Base-by-base conservation (phyloP, 805 yeast species). In the Wickerhamiella brachini region DNA sequence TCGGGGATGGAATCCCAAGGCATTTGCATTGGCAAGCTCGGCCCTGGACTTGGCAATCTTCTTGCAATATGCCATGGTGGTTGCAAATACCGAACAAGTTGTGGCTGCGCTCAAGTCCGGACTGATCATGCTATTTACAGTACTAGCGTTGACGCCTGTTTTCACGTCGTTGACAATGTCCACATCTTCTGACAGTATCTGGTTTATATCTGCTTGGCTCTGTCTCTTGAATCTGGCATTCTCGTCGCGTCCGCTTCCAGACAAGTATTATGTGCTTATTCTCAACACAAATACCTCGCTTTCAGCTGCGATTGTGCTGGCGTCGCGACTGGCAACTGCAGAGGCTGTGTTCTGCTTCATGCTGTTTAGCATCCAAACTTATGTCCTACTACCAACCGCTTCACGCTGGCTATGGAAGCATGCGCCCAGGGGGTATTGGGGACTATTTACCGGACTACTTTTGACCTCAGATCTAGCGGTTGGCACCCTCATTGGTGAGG, bases 121-220 rank as follows among this genome's bases (percentile, higher is more conserved):
- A 2, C 52, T 78, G 2, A 68, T 93, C 24, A 81, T 89, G 12
- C 73, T 81, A 1, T 76, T 89, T 53, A 76, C 85, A 3, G 69
- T 89, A 42, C 69, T 87, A 43, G 80, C 93, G 0, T 71, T 90
- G 44, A 84, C 97, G 0, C 98, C 98, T 0, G 90, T 93, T 1
- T 73, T 93, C 48, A 83, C 85, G 58, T 87, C 96, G 0, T 72
- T 93, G 44, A 87, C 96, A 0, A 79, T 80, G 59, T 83, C 95
- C 0, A 87, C 96, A 0, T 79, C 96, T 0, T 83, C 93, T 0
- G 97, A 93, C 68, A 86, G 96, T 15, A 87, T 93, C 53, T 90
- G 97, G 97, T 88, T 95, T 0, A 66, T 93, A 4, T 78, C 94
- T 7, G 79, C 82, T 46, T 83, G 95, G 80, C 70, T 93, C 15